Evolutionary conservation across 345 rosid species (phyloP).

Genomic region (Moricandia arvensis): DNA sequence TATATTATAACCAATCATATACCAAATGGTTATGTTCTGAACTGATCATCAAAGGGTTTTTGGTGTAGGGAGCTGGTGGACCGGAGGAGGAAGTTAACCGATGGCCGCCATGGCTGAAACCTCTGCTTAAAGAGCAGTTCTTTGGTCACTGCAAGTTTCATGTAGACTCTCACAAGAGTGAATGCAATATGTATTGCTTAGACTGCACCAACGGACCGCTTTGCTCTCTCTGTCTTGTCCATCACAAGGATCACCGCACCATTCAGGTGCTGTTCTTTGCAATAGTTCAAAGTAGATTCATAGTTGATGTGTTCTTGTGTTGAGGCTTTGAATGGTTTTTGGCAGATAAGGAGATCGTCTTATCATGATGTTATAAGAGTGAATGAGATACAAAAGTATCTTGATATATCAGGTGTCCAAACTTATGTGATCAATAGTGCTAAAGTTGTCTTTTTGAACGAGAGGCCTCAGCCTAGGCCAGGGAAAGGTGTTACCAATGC

Average conservation of each 20-base stretch:
- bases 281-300: neutral
- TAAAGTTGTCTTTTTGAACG: conserved; percentile 88
- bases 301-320: neutral
- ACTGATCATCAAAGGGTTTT: neutral
- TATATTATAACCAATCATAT: neutral
- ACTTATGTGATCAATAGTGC: conserved; percentile 98
- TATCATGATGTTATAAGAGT: conserved; percentile 99
- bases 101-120: conserved; percentile 86
- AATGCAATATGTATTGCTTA: conserved; percentile 97
- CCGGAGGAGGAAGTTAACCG: conserved; percentile 65
- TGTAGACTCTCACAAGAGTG: conserved; percentile 86
- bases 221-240: conserved; percentile 70
- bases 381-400: conserved; percentile 77
- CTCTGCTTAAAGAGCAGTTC: conserved; percentile 68
- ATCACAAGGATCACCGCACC: conserved; percentile 74
- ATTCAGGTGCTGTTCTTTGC: conserved; percentile 64
- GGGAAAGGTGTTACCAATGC: conserved; percentile 93
- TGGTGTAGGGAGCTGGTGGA: conserved; percentile 59
- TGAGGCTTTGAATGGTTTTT: conserved; percentile 8
- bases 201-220: conserved; percentile 83
- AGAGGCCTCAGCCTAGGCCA: conserved; percentile 96
- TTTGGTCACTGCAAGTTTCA: conserved; percentile 88
- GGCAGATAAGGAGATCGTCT: conserved; percentile 94
- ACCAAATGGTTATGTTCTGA: conserved; percentile 16
- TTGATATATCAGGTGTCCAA: conserved; percentile 84